Base-by-base conservation (phyloP, 2,329 filamentous ascomycete genomes). In the Phaeoacremonium minimum region DNA sequence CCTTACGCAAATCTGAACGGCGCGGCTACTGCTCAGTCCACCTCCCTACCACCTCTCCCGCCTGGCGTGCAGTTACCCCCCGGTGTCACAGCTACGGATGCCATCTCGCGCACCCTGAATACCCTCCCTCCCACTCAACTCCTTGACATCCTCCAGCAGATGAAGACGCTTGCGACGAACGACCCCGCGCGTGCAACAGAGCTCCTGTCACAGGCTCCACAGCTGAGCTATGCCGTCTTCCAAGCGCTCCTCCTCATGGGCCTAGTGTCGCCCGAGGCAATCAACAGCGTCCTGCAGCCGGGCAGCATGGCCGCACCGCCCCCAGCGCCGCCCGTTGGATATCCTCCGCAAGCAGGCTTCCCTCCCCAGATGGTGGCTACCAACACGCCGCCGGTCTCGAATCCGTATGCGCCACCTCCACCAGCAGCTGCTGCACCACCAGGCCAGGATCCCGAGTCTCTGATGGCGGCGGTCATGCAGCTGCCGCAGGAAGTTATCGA, bases 221-320 rank as follows among this genome's bases (percentile, higher is more conserved):
- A 98, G 63, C 80, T 98, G 30, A 81, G 87, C 5, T 97, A 95
- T 53, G 93, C 93, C 40, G 85, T 97, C 47, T 97, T 97, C 66
- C 91, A 97, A 63, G 86, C 90, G 16, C 75, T 97, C 8, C 77
- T 97, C 3, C 78, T 96, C 26, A 93, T 97, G 78, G 88, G 89
- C 31, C 80, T 97, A 8, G 88, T 97, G 38, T 91, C 93, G 40
- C 85, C 87, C 12, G 82, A 83, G 50, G 82, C 89, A 4, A 81
- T 97, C 37, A 77, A 83, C 44, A 83, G 85, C 5, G 87, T 97
- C 18, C 75, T 96, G 36, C 86, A 94, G 53, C 64, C 69, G 5
- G 58, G 56, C 19, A 58, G 63, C 37, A 55, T 61, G 64, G 54
- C 53, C 19, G 47, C 56, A 18, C 61, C 58, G 9, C 56, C 63